Conservation (phyloP, 2,329 filamentous ascomycete genomes). For the Sphaerulina populicola region DNA sequence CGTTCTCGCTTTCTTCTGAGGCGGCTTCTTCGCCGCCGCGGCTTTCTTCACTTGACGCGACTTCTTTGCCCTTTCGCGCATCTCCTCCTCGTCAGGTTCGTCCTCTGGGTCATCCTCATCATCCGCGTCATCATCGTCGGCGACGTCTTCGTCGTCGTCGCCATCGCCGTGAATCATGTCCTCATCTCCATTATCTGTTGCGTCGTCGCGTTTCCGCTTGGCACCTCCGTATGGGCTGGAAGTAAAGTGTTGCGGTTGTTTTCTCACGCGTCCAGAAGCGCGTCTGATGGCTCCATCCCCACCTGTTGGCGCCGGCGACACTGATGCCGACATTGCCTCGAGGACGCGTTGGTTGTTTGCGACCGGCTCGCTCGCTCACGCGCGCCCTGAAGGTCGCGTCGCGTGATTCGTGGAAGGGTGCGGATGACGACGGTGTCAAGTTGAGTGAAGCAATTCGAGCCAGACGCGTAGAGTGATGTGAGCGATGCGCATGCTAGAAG, state of each 20-base stretch:
- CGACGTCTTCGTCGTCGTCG: conserved; percentile 30
- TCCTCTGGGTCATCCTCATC: conserved; percentile 34
- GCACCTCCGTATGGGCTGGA: conserved; percentile 28
- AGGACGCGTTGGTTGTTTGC: background rate
- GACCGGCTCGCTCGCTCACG: background rate
- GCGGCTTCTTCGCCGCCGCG: conserved; percentile 30
- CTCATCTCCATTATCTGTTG: conserved; percentile 30
- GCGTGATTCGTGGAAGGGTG: background rate
- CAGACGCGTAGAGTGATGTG: background rate
- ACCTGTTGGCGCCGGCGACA: conserved; percentile 28
- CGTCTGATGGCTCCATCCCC: conserved; percentile 47
- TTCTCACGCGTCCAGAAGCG: conserved; percentile 50
- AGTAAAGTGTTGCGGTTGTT: conserved; percentile 30
- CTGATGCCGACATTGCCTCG: conserved; percentile 17
- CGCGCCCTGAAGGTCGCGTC: background rate
- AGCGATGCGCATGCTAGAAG: background rate
- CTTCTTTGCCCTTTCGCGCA: conserved; percentile 32
- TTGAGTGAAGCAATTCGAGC: background rate
- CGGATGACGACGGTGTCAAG: background rate
- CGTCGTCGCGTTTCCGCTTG: conserved; percentile 44
- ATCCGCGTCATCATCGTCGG: conserved; percentile 28
- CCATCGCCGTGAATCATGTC: too few relatives aligned
- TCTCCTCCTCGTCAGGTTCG: conserved; percentile 44
- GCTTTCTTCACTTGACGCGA: conserved; percentile 23
- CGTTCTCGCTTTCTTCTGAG: conserved; percentile 44